A percentile compares a stretch with the other conserved stretches of the same genome.
phyloP scores from a whole-genome alignment of 2,329 filamentous ascomycete species.

The Verticillium longisporum region DNA sequence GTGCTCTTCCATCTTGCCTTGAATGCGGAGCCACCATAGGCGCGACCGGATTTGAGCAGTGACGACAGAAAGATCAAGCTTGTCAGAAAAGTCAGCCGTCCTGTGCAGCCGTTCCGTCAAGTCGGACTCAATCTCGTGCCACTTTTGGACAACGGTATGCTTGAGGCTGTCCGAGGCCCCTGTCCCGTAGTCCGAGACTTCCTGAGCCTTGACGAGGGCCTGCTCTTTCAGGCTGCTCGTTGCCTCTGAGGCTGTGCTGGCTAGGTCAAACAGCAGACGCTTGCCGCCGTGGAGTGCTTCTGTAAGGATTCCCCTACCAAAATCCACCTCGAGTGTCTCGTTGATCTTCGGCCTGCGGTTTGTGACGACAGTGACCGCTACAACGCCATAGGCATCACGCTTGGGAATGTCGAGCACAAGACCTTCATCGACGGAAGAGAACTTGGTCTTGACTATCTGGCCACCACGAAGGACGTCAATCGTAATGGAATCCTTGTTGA shows the following conservation, averaged over 20 bases:
- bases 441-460: conserved; percentile 38
- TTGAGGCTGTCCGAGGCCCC: conserved; percentile 4
- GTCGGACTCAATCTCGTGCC: conserved; percentile 22
- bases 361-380: conserved; percentile 52
- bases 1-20: conserved; percentile 39
- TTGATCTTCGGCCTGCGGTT: conserved; percentile 53
- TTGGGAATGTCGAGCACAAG: conserved; percentile 44
- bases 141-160: conserved; percentile 6
- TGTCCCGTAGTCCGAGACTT: conserved; percentile 1
- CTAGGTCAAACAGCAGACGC: conserved; percentile 14
- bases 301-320: conserved; percentile 42
- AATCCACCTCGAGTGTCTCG: conserved; percentile 54
- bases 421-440: conserved; percentile 40
- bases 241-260: conserved; percentile 31
- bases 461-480: conserved; percentile 47
- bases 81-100: conserved; percentile 28
- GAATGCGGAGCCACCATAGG: conserved; percentile 49
- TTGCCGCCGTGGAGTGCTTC: conserved; percentile 37
- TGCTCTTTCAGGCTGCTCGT: conserved; percentile 22
- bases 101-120: conserved; percentile 23
- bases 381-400: conserved; percentile 48
- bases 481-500: conserved; percentile 48
- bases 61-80: conserved; percentile 38
- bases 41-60: conserved; percentile 49
- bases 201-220: not conserved